Conservation (phyloP, 1,139 yeast species). For the Cylindricascospora bacillispora region DNA sequence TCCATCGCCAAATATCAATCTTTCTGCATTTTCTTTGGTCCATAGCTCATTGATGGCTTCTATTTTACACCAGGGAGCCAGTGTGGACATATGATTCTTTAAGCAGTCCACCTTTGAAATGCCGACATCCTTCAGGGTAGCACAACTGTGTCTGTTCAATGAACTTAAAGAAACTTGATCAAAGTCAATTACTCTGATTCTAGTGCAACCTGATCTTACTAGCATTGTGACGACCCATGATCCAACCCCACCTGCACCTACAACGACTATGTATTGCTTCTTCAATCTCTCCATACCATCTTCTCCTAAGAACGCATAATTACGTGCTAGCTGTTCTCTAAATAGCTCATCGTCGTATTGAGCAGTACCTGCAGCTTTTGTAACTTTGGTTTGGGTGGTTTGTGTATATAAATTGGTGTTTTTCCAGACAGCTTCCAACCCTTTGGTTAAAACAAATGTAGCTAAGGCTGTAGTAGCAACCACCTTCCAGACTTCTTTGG, state of each 20-base stretch:
- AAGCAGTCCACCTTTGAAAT: constrained; percentile 75
- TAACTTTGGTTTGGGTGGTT: constrained; percentile 2
- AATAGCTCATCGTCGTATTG: constrained; percentile 61
- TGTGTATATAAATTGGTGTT: constrained; percentile 2
- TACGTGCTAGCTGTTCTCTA: constrained; percentile 84
- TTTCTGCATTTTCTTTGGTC: constrained; percentile 52
- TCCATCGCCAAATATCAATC: constrained; percentile 41
- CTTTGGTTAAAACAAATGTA: constrained; percentile 18
- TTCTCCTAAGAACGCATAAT: constrained; percentile 80
- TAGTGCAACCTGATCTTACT: constrained; percentile 77
- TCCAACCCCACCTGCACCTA: constrained; percentile 99
- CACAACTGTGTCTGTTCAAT: constrained; percentile 87
- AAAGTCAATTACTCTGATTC: constrained; percentile 72
- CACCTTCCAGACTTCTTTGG: constrained; percentile 18
- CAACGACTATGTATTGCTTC: constrained; percentile 64
- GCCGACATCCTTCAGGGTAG: constrained; percentile 80
- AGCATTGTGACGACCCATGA: constrained; percentile 93
- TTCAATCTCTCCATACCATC: constrained; percentile 73
- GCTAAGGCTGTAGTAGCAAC: constrained; percentile 19
- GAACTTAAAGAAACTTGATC: constrained; percentile 92
- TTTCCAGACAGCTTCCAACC: constrained; percentile 16
- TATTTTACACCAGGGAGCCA: constrained; percentile 86
- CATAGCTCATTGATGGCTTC: constrained; percentile 71
- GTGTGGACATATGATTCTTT: constrained; percentile 44
- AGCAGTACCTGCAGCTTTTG: no score